Evolutionary conservation across 148 eudicot genomes (phyloP), one percentile per base, ranked within the genome.

Genomic region (Agrostemma githago): DNA sequence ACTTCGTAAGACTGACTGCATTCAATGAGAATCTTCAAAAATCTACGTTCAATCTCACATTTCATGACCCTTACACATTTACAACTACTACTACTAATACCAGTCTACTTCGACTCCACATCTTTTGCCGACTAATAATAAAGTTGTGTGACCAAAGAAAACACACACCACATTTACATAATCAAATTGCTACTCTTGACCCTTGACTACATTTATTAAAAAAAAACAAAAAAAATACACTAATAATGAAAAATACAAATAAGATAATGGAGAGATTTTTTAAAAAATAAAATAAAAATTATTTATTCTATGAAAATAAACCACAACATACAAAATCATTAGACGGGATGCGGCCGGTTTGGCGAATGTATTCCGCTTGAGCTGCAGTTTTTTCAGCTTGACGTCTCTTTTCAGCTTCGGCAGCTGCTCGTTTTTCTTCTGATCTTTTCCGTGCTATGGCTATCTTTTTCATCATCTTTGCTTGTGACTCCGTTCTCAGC

Each of bases 391-490:
- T 87, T 61, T 86, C 92, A 16, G 93, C 93, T 26, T 86, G 80
- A 8, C 80, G 72, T 53, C 83, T 88, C 80, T 79, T 94, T 59
- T 79, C 77, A 41, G 88, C 87, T 81, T 94, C 98, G 5, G 93
- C 90, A 19, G 88, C 89, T 20, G 88, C 86, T 19, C 93, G 79
- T 74, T 87, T 89, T 72, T 82, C 89, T 82, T 94, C 98, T 21
- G 97, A 86, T 61, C 66, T 86, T 79, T 87, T 88, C 81, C 87
- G 84, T 19, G 96, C 88, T 81, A 82, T 70, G 40, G 93, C 86
- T n/a, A 94, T 83, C 84, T 90, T 88, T 80, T 88, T 92, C 83
- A 88, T 86, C 92, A 94, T 91, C 80, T 94, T 94, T 41, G 87
- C 92, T 72, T 92, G 88, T n/a, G 93, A 89, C 12, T 82, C 82